Evolutionary conservation across 371 early-diverging fungal species (phyloP), one percentile per base, ranked within the genome.

Genomic region (Mortierella sp.): DNA sequence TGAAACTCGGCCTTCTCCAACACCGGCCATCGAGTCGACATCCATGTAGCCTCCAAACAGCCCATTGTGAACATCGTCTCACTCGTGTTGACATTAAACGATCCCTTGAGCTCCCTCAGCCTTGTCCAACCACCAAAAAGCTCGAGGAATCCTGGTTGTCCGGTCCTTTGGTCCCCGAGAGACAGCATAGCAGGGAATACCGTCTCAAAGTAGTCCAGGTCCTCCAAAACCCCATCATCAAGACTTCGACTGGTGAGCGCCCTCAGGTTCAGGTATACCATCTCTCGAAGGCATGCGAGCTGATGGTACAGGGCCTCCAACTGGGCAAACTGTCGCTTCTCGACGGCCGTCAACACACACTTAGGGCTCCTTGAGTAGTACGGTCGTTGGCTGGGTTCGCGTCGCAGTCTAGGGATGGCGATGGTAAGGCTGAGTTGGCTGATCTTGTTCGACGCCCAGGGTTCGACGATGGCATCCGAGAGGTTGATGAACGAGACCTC

Each of bases 1-100:
- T 34, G 37, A 39, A 61, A 61, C 61, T 61, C 61, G 22, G 34
- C 61, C 22, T 61, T 39, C 61, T 61, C 34, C 61, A 31, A 61
- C 61, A 19, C 11, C 2, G 61, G 61, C 61, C 61, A 61, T 9
- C 37, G 61, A 19, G 6, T 7, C 14, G 22, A 9, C 39, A 61
- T 9, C 61, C 61, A 61, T 2, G 22, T 22, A 19, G 61, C 31
- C 31, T 61, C 61, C 61, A 19, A 19, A 31, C 61, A 61, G 1
- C 61, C 61, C 61, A 61, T 61, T 22, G 61, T 61, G 34, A 34
- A 19, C 61, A 34, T 19, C 3, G 61, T 22, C 37, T 61, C 61
- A 1, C 19, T 10, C 7, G 61, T 61, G 19, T 3, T 34, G 34
- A 61, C 61, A 61, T 22, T 34, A 16, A 61, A 61, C 37, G 61